These are phyloP conservation scores for Talinum fruticosum DNA, from an alignment of 148 eudicot species.

Conservation along the genomic window DNA sequence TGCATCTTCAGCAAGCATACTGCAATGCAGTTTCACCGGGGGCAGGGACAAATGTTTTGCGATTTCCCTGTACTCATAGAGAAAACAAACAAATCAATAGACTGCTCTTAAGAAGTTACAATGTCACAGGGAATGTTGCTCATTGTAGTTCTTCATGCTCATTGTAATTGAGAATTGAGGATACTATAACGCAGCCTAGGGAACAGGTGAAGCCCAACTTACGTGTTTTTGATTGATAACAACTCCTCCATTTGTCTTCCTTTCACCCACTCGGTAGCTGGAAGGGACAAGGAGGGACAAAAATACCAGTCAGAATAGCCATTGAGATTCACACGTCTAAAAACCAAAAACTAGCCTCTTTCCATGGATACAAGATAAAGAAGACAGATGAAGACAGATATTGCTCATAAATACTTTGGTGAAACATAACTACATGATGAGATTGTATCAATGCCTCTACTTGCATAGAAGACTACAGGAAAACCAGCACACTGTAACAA, in stretches of 20 bases:
- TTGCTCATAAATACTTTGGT: not conserved
- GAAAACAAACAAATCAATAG: not conserved
- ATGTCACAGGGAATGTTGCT: not conserved
- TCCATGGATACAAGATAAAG: not conserved
- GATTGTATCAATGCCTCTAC: too few species aligned
- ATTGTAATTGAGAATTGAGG: not conserved
- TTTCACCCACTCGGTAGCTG: constrained; percentile 99
- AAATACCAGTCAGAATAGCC: constrained; percentile 7
- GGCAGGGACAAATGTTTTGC: constrained; percentile 97
- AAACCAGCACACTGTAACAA: too few species aligned
- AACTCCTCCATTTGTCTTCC: constrained; percentile 89
- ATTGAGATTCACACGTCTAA: not conserved
- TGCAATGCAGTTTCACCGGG: constrained; percentile 93
- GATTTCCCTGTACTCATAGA: constrained; percentile 59
- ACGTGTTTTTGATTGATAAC: constrained; percentile 79
- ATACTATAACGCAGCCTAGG: not conserved
- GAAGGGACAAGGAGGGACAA: constrained; percentile 16
- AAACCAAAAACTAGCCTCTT: not conserved
- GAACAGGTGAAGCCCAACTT: constrained; percentile 29
- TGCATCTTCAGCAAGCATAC: constrained; percentile 99
- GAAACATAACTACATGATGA: too few species aligned
- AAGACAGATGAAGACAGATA: not conserved
- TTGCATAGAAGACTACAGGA: too few species aligned
- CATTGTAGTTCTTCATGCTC: not conserved
- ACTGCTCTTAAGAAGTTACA: not conserved